These are phyloP conservation scores for Larix kaempferi DNA, from an alignment of 75 land plant genomes.

Conservation along the genomic window DNA sequence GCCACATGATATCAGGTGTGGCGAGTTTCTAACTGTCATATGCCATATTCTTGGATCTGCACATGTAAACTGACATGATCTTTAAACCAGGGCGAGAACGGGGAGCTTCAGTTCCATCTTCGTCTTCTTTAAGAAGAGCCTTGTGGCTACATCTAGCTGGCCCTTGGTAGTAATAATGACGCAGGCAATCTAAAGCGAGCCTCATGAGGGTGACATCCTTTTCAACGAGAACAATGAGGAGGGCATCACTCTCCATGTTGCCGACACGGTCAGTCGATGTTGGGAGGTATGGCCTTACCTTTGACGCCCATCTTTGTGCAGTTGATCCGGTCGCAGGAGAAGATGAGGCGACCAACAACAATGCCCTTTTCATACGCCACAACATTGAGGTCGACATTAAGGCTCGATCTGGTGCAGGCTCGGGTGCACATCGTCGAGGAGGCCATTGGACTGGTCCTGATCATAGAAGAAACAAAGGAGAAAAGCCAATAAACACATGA, in stretches of 20 bases:
- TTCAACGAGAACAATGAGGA: conserved; percentile 93
- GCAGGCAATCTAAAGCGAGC: conserved; percentile 93
- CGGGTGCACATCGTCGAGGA: conserved; percentile 94
- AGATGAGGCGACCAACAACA: conserved; percentile 71
- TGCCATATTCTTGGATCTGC: conserved; percentile 97
- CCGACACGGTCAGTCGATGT: conserved; percentile 87
- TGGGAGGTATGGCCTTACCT: conserved; percentile 98
- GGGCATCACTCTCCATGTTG: conserved; percentile 81
- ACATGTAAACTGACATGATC: conserved; percentile 92
- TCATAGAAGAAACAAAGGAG: conserved; percentile 90
- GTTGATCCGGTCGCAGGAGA: conserved; percentile 83
- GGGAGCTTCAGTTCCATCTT: conserved; percentile 89
- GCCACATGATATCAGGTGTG: conserved; percentile 95
- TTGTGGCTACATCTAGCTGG: conserved; percentile 78
- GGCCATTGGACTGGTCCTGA: conserved; percentile 80
- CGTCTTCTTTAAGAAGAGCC: conserved; percentile 72
- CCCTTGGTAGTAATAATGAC: conserved; percentile 89
- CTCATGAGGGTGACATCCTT: conserved; percentile 97
- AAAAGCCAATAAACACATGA: too few relatives aligned
- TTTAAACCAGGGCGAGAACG: conserved; percentile 85
- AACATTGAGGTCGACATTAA: too few relatives aligned
- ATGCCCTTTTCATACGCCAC: conserved; percentile 81
- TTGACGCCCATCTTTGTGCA: conserved; percentile 99
- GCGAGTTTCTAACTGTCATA: conserved; percentile 93
- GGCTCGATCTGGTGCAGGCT: conserved; percentile 81